Evolutionary conservation across 2,329 filamentous ascomycete species (phyloP), one percentile per base, ranked within the genome.

Genomic region (Pseudopyrenochaeta lycopersici): DNA sequence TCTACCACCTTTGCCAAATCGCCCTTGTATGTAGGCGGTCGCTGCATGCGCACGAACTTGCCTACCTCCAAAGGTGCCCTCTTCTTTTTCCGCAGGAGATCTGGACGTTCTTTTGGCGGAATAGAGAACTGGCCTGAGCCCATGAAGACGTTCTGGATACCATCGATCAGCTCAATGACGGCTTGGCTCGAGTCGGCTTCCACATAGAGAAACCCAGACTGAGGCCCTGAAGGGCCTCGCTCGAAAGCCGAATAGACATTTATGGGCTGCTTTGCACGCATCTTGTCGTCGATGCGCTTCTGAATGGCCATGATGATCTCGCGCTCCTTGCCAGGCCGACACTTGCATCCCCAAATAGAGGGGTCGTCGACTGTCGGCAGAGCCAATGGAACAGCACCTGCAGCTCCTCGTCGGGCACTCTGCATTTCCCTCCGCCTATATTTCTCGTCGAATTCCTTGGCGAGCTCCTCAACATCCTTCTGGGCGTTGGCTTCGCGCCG

Each of bases 81-180:
- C 79, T 97, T 97, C 56, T 87, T 88, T 23, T 96, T 91, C 46
- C 92, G 88, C 15, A 99, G 83, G n/a, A 99, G 84, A 76, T 98
- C 95, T 1, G 95, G 94, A 88, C 97, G 97, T 77, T 99, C 95
- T 75, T 96, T 96, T 68, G 98, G 92, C 43, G 95, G 91, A 36
- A 99, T 92, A 46, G 98, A 81, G 39, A 93, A 86, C 79, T 95
- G 89, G 76, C 92, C 95, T 23, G 87, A 90, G 51, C 92, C 88
- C 48, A 94, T 91, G 74, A 97, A 99, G 32, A 96, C 90, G 70
- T 97, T 92, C 56, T 91, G 85, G 69, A 99, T 86, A 36, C 89
- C 90, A 57, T 97, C 91, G 36, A 97, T 81, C 7, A 92, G 91
- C 46, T 88, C 83, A 68, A 93, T 81, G 62, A 98, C 91, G 76